A percentile compares a stretch with the other conserved stretches of the same genome.
Conservation (phyloP, 2,329 filamentous ascomycete species). For the Madurella mycetomatis region DNA sequence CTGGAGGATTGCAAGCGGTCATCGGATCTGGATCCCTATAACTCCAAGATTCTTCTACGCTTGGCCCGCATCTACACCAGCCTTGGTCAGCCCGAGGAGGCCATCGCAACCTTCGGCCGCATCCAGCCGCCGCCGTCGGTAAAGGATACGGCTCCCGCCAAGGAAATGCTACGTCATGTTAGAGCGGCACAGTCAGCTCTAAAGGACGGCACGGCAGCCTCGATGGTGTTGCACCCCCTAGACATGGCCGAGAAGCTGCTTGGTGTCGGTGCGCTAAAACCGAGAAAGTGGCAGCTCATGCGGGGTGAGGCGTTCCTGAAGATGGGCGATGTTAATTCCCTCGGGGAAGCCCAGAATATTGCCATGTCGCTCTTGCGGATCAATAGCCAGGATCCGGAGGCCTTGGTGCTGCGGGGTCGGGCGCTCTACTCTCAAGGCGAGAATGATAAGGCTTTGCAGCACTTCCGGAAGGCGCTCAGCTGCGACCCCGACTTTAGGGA, state of each 20-base stretch:
- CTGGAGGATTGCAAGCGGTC: constrained; percentile 83
- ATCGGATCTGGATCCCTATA: constrained; percentile 76
- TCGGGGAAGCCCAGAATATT: constrained; percentile 89
- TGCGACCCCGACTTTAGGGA: constrained; percentile 90
- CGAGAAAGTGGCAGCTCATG: constrained; percentile 91
- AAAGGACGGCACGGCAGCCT: constrained; percentile 70
- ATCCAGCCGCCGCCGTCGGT: constrained; percentile 76
- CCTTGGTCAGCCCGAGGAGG: constrained; percentile 81
- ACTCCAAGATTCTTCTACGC: constrained; percentile 82
- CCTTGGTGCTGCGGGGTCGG: constrained; percentile 80
- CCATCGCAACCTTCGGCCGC: constrained; percentile 72
- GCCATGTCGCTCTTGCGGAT: constrained; percentile 80
- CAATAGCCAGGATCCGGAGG: constrained; percentile 91
- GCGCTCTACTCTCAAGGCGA: constrained; percentile 89
- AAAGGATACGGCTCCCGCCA: constrained; percentile 79
- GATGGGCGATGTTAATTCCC: constrained; percentile 83
- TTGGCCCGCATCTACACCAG: constrained; percentile 86
- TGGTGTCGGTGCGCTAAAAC: constrained; percentile 69
- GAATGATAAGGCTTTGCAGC: constrained; percentile 88
- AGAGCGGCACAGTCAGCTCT: constrained; percentile 74
- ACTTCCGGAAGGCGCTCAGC: constrained; percentile 82
- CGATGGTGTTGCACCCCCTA: constrained; percentile 87
- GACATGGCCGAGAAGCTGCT: constrained; percentile 84
- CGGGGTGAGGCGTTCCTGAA: constrained; percentile 86
- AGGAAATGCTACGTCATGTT: constrained; percentile 80